Conservation (phyloP, 192 early-diverging fungal genomes). For the Linnemannia zychae region DNA sequence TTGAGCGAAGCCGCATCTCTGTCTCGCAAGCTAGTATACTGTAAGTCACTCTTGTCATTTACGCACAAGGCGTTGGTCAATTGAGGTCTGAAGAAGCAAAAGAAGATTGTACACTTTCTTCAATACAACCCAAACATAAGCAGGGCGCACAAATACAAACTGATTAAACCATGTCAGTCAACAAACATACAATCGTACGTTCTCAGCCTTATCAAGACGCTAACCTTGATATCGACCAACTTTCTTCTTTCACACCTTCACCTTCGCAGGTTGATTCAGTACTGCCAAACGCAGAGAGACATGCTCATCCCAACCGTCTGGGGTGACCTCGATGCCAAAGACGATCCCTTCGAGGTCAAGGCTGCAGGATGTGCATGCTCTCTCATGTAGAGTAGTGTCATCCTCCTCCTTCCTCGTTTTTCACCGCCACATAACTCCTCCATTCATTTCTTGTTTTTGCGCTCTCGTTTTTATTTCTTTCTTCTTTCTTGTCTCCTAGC, state of each 20-base stretch:
- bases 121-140: not conserved
- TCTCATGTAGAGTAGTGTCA: conserved; percentile 26
- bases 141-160: too few relatives aligned
- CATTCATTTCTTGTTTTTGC: not conserved
- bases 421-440: not conserved
- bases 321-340: conserved; percentile 51
- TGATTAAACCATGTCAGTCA: too few relatives aligned
- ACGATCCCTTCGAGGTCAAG: conserved; percentile 45
- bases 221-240: too few relatives aligned
- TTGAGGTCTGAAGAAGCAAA: not conserved
- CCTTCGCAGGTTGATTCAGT: conserved; percentile 36
- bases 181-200: too few relatives aligned
- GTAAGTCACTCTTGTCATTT: conserved; percentile 20
- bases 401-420: not conserved
- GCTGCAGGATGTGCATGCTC: conserved; percentile 39
- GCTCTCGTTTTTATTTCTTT: not conserved
- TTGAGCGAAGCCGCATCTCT: conserved; percentile 48
- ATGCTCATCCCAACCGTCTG: conserved; percentile 50
- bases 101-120: not conserved
- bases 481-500: not conserved
- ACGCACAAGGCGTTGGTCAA: not conserved
- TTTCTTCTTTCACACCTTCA: not conserved
- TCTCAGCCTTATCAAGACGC: too few relatives aligned
- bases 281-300: conserved; percentile 30
- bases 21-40: conserved; percentile 45